Evolutionary conservation across 257 asterid genomes (phyloP).

Genomic region (Linderniella brevidens): DNA sequence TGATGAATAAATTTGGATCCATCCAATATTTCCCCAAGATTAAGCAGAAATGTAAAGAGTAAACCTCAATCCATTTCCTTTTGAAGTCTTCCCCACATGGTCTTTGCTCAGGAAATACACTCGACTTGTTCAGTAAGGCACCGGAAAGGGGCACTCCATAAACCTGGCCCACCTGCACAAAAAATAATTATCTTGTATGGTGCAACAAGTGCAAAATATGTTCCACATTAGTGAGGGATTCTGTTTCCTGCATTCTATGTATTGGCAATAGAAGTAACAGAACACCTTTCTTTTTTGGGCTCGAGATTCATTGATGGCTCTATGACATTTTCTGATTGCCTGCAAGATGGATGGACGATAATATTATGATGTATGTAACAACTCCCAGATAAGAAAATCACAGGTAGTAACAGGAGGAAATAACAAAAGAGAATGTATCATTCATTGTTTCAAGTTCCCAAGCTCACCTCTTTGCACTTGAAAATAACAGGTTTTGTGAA

Average conservation of each 20-base stretch:
- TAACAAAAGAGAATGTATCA: slow-evolving; percentile 6
- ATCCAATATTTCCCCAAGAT: too few relatives aligned
- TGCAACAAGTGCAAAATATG: slow-evolving; percentile 3
- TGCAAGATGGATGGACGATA: slow-evolving; percentile 17
- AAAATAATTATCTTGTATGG: not conserved
- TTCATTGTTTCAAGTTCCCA: slow-evolving; percentile 6
- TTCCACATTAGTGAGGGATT: slow-evolving; percentile 1
- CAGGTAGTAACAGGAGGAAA: too few relatives aligned
- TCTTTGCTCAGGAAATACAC: slow-evolving; percentile 81
- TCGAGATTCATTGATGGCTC: slow-evolving; percentile 92
- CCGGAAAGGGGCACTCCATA: slow-evolving; percentile 96
- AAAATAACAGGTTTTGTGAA: slow-evolving; percentile 48
- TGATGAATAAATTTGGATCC: too few relatives aligned
- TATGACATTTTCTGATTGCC: slow-evolving; percentile 82
- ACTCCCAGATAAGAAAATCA: slow-evolving; percentile 5
- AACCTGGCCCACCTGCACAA: slow-evolving; percentile 88
- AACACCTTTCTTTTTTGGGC: slow-evolving; percentile 88
- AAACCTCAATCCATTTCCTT: slow-evolving; percentile 98
- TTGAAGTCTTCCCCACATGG: slow-evolving; percentile 85
- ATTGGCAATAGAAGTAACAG: slow-evolving; percentile 6
- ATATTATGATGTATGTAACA: slow-evolving; percentile 7
- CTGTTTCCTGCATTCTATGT: not conserved
- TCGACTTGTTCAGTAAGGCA: slow-evolving; percentile 49
- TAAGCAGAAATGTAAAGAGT: slow-evolving; percentile 9
- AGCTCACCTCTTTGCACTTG: slow-evolving; percentile 81